Evolutionary conservation across 1,284 basidiomycete species (phyloP).

Genomic region (Salmacisia buchloeana): DNA sequence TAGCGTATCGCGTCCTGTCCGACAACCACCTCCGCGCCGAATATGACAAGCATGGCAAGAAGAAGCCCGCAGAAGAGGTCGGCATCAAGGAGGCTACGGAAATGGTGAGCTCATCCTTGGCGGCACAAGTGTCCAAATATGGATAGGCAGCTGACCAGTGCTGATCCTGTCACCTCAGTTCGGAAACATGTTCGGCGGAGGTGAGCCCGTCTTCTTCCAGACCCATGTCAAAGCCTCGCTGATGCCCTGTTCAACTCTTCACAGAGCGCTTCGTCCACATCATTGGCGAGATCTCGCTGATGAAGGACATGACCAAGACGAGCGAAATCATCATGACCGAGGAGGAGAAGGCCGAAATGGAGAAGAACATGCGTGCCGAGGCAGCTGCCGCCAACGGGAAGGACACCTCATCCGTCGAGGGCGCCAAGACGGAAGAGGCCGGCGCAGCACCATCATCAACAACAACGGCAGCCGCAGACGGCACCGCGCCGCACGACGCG

Average conservation of each 20-base stretch:
- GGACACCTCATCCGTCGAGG: conserved; percentile 19
- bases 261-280: conserved; percentile 45
- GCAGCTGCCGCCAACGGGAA: conserved; percentile 35
- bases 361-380: conserved; percentile 61
- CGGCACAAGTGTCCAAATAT: not conserved
- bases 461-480: not conserved
- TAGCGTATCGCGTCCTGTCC: conserved; percentile 40
- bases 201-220: not conserved
- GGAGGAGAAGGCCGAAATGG: conserved; percentile 82
- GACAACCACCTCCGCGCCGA: conserved; percentile 73
- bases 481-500: not conserved
- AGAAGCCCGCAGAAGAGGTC: conserved; percentile 52
- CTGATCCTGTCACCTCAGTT: conserved; percentile 22
- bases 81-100: conserved; percentile 50
- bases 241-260: too few relatives aligned
- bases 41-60: conserved; percentile 92
- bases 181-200: conserved; percentile 48
- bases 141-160: not conserved
- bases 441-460: conserved; percentile 18
- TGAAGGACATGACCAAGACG: conserved; percentile 51
- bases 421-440: not conserved
- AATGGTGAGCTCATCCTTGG: conserved; percentile 25
- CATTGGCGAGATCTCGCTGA: conserved; percentile 50
- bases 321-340: conserved; percentile 61
- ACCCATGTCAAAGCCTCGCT: too few relatives aligned